A percentile compares a stretch with the other conserved stretches of the same genome.
Conservation (phyloP, 805 yeast species). For the Schwanniomyces occidentalis region DNA sequence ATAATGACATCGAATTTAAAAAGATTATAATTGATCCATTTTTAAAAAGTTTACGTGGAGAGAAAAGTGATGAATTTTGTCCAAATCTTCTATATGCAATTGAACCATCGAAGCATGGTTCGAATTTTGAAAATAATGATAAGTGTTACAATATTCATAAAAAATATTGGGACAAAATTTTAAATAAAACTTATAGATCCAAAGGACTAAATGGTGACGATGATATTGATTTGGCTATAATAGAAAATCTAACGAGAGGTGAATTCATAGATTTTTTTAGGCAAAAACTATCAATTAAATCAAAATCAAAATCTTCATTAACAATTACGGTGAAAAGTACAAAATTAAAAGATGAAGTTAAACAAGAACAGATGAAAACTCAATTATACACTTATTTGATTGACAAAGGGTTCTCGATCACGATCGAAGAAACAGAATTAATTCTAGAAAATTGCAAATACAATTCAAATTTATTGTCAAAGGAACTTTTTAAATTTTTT, state of each 20-base stretch:
- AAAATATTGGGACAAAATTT: conserved; percentile 50
- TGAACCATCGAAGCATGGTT: conserved; percentile 28
- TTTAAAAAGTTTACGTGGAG: conserved; percentile 16
- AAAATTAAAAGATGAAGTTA: too few species aligned
- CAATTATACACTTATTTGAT: too few species aligned
- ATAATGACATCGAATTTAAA: conserved; percentile 38
- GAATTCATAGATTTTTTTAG: conserved; percentile 13
- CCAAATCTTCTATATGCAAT: conserved; percentile 23
- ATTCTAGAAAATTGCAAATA: too few species aligned
- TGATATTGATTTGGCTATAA: conserved; percentile 28
- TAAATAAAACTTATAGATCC: conserved; percentile 44
- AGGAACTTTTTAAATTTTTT: too few species aligned
- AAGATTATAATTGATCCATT: conserved; percentile 37
- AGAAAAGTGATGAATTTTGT: conserved; percentile 13
- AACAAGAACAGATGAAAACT: too few species aligned
- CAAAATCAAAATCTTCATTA: conserved; percentile 12
- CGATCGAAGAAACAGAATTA: too few species aligned
- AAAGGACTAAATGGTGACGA: conserved; percentile 29
- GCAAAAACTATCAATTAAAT: conserved; percentile 13
- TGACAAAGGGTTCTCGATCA: too few species aligned
- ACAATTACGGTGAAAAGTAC: conserved; percentile 9
- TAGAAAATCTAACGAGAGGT: conserved; percentile 30
- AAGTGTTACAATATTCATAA: conserved; percentile 38
- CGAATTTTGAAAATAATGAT: conserved; percentile 18
- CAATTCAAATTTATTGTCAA: too few species aligned